A percentile compares a stretch with the other conserved stretches of the same genome.
Evolutionary conservation across 495 filamentous ascomycete genomes (phyloP).

Genomic region (Tuber magnatum): DNA sequence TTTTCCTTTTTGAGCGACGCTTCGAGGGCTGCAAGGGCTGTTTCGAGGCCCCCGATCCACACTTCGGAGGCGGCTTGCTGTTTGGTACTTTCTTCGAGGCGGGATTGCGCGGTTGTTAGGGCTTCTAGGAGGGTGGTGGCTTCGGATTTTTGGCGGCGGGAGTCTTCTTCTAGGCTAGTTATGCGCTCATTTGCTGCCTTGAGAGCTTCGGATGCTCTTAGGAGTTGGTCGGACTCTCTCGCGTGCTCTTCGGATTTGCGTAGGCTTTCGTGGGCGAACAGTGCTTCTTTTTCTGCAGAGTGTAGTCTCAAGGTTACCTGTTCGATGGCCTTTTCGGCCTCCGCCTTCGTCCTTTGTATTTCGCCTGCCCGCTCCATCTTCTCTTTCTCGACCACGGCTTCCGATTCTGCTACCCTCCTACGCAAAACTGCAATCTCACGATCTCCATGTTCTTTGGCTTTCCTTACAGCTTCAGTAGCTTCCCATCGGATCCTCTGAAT

Average conservation of each 20-base stretch:
- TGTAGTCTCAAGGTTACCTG: background rate
- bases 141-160: background rate
- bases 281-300: constrained; percentile 8
- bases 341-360: background rate
- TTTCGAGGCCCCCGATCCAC: background rate
- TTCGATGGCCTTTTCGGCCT: constrained; percentile 5
- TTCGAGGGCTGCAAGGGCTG: constrained; percentile 11
- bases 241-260: constrained; percentile 9
- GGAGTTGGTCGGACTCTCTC: constrained; percentile 7
- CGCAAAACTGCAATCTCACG: constrained; percentile 18
- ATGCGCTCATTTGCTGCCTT: constrained; percentile 44
- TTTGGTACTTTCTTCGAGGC: constrained; percentile 11
- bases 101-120: constrained; percentile 25
- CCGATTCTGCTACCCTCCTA: constrained; percentile 14
- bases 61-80: constrained; percentile 4
- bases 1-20: constrained; percentile 19
- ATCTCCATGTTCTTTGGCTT: constrained; percentile 17
- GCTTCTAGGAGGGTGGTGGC: background rate
- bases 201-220: constrained; percentile 9
- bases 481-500: constrained; percentile 32
- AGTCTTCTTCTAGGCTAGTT: constrained; percentile 42
- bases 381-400: background rate
- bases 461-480: constrained; percentile 26
- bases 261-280: constrained; percentile 1
- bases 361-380: constrained; percentile 18